Conservation (phyloP, 179 eudicot species). For the Corrigiola litoralis region DNA sequence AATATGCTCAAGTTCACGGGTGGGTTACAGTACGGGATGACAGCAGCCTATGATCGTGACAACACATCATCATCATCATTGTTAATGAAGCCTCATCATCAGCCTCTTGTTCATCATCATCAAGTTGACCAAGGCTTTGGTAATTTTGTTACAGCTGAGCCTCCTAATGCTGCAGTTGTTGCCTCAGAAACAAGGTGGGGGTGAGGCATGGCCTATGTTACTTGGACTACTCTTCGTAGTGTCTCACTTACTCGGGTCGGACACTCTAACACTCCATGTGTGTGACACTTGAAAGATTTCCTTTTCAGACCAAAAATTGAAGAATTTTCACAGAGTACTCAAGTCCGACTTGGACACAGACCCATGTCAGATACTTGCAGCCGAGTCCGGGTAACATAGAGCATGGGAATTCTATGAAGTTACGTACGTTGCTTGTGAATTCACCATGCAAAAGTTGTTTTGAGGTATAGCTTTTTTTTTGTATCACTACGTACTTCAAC, state of each 20-base stretch:
- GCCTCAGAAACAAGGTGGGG: conserved; percentile 44
- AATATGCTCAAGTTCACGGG: conserved; percentile 48
- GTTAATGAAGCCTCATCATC: conserved; percentile 31
- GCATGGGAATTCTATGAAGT: no score
- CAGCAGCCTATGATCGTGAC: conserved; percentile 43
- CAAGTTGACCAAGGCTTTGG: conserved; percentile 40
- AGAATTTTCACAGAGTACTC: no score
- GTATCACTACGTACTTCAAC: conserved; percentile 16
- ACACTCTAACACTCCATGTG: no score
- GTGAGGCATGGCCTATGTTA: neutral
- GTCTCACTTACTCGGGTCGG: no score
- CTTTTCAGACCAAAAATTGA: no score
- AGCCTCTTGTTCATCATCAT: conserved; percentile 10
- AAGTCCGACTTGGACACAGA: no score
- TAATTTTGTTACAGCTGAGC: conserved; percentile 27
- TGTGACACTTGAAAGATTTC: no score
- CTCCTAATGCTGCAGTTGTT: conserved; percentile 21
- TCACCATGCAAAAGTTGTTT: no score
- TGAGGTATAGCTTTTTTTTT: no score
- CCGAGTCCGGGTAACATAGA: no score
- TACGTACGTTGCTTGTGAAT: no score
- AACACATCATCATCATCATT: conserved; percentile 27
- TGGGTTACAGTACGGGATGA: conserved; percentile 37
- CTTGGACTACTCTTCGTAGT: conserved; percentile 4
- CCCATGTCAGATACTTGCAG: no score